Evolutionary conservation across 2,329 filamentous ascomycete genomes (phyloP).

Genomic region (Capronia americana): DNA sequence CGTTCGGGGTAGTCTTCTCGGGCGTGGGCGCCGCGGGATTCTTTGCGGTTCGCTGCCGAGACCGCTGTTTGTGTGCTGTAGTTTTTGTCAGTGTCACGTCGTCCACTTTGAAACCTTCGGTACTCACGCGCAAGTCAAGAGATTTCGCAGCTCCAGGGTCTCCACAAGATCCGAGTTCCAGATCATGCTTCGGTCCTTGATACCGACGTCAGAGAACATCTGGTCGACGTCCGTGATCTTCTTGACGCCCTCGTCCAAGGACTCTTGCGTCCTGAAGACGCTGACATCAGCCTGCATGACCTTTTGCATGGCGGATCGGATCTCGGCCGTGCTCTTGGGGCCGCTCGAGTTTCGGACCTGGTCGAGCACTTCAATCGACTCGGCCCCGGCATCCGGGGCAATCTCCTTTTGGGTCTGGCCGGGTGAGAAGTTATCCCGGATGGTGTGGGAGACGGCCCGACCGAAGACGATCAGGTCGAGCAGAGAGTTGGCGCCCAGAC

Average conservation of each 20-base stretch:
- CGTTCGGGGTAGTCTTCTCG: constrained; percentile 96
- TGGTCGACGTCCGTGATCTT: constrained; percentile 81
- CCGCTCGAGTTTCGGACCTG: constrained; percentile 77
- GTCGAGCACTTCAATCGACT: constrained; percentile 70
- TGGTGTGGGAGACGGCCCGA: constrained; percentile 94
- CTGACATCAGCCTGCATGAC: constrained; percentile 92
- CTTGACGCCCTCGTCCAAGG: constrained; percentile 81
- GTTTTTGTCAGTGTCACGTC: background rate
- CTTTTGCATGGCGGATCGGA: constrained; percentile 88
- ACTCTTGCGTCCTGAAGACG: constrained; percentile 86
- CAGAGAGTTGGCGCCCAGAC: constrained; percentile 96
- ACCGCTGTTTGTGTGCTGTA: constrained; percentile 75
- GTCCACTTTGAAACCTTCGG: background rate
- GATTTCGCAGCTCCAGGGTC: constrained; percentile 91
- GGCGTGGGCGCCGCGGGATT: constrained; percentile 95
- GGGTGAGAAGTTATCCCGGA: constrained; percentile 90
- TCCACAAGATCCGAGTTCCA: constrained; percentile 95
- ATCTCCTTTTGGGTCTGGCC: constrained; percentile 80
- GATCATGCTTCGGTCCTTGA: constrained; percentile 95
- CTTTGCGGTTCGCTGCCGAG: constrained; percentile 90
- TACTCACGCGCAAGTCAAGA: constrained; percentile 93
- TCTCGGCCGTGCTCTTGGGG: constrained; percentile 78
- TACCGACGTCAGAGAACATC: constrained; percentile 76
- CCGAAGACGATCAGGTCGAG: constrained; percentile 98
- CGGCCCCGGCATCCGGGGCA: constrained; percentile 82